These are phyloP conservation scores for Tetrastigma voinierianum DNA, from an alignment of 164 flowering plant species.

Conservation along the genomic window DNA sequence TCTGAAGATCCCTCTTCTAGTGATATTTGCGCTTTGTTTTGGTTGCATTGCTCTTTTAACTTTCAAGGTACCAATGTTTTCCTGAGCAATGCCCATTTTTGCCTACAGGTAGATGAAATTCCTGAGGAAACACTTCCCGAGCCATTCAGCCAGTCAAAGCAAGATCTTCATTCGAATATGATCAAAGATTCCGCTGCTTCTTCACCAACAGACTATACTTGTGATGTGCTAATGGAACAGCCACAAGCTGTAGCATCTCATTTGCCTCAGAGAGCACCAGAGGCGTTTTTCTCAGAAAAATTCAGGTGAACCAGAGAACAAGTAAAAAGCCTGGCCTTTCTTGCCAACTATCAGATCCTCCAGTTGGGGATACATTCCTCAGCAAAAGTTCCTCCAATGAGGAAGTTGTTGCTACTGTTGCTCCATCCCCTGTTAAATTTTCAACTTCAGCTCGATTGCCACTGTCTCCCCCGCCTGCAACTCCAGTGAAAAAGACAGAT, in stretches of 20 bases:
- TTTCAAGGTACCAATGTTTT: too few relatives aligned
- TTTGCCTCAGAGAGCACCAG: constrained; percentile 39
- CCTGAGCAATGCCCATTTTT: background rate
- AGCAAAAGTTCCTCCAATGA: constrained; percentile 7
- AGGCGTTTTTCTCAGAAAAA: constrained; percentile 37
- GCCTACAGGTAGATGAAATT: constrained; percentile 57
- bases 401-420: constrained; percentile 15
- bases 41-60: too few relatives aligned
- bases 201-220: constrained; percentile 9
- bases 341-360: background rate
- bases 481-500: constrained; percentile 21
- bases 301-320: constrained; percentile 19
- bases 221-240: constrained; percentile 10
- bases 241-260: constrained; percentile 35
- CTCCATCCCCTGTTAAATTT: constrained; percentile 17
- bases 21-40: too few relatives aligned
- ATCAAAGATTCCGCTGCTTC: constrained; percentile 4
- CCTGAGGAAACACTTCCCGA: constrained; percentile 63
- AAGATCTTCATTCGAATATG: constrained; percentile 9
- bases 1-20: too few relatives aligned
- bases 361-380: constrained; percentile 3
- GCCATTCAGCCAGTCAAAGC: constrained; percentile 39
- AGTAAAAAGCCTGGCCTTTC: background rate
- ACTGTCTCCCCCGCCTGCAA: constrained; percentile 15
- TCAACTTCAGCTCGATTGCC: constrained; percentile 10